phyloP scores from a whole-genome alignment of 495 filamentous ascomycete species.

The Cudoniella acicularis region DNA sequence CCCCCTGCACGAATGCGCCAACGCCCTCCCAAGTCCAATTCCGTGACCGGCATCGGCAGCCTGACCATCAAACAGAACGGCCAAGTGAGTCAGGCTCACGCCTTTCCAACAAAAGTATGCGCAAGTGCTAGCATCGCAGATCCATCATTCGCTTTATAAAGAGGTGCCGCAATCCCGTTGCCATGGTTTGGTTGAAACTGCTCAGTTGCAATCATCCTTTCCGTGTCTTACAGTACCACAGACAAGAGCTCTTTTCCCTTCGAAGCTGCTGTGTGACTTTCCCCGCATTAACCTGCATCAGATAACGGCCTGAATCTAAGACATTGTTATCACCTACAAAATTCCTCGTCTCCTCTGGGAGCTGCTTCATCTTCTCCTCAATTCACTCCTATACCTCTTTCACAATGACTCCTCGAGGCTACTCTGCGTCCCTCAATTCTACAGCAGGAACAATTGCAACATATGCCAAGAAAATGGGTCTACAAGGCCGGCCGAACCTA shows the following conservation, averaged over 20 bases:
- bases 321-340: neutral
- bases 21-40: neutral
- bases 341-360: neutral
- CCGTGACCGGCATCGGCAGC: neutral
- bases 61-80: neutral
- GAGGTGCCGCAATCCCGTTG: neutral
- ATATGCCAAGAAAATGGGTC: constrained; percentile 18
- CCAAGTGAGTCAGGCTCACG: neutral
- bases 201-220: neutral
- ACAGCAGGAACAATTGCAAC: constrained; percentile 14
- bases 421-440: constrained; percentile 16
- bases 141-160: neutral
- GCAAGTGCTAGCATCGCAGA: neutral
- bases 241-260: neutral
- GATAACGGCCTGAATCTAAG: neutral
- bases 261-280: neutral
- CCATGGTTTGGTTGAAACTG: neutral
- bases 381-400: neutral
- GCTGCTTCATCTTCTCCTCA: neutral
- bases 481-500: constrained; percentile 16
- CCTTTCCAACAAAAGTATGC: neutral
- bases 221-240: neutral
- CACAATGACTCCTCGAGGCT: constrained; percentile 6
- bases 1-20: neutral
- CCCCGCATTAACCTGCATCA: neutral